Percentiles rank a stretch among this genome's conserved stretches.
Evolutionary conservation across 2,329 filamentous ascomycete genomes (phyloP).

Genomic region (Biscogniauxia mediterranea): DNA sequence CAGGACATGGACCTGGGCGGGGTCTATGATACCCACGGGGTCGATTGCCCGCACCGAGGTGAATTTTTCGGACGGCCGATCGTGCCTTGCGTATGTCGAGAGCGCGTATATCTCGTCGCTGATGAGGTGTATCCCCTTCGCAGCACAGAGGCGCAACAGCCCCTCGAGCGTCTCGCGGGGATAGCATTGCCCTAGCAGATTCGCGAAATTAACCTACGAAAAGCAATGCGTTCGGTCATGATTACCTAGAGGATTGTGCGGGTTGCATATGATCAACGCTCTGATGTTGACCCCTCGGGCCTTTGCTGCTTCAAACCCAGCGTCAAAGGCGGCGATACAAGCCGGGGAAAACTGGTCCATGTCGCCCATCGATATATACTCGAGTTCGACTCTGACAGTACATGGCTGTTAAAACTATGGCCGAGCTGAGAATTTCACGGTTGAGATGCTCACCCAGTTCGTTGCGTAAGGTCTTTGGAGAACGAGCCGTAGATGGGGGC

Average conservation of each 20-base stretch:
- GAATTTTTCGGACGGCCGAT: slow-evolving; percentile 14
- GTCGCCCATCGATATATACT: slow-evolving; percentile 21
- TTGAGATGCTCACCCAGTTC: slow-evolving; percentile 24
- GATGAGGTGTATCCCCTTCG: slow-evolving; percentile 24
- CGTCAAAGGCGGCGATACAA: slow-evolving; percentile 19
- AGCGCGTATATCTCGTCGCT: slow-evolving; percentile 27
- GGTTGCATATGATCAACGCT: slow-evolving; percentile 23
- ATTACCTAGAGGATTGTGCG: slow-evolving; percentile 24
- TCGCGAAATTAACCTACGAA: background rate
- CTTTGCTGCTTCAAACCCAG: slow-evolving; percentile 19
- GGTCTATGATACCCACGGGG: slow-evolving; percentile 19
- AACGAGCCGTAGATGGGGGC: slow-evolving; percentile 22
- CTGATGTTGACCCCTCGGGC: slow-evolving; percentile 16
- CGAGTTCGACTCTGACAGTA: slow-evolving; percentile 11
- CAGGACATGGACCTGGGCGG: slow-evolving; percentile 19
- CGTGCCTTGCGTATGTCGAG: slow-evolving; percentile 13
- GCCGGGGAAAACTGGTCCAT: slow-evolving; percentile 21
- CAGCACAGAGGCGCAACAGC: slow-evolving; percentile 20
- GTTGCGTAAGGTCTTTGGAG: slow-evolving; percentile 17
- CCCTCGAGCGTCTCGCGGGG: slow-evolving; percentile 20
- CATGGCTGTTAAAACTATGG: background rate
- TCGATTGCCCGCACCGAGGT: slow-evolving; percentile 18
- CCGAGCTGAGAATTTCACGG: background rate
- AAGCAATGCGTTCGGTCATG: background rate
- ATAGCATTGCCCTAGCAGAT: slow-evolving; percentile 19